Base-by-base conservation (phyloP, 2,329 filamentous ascomycete species). In the Colletotrichum higginsianum region DNA sequence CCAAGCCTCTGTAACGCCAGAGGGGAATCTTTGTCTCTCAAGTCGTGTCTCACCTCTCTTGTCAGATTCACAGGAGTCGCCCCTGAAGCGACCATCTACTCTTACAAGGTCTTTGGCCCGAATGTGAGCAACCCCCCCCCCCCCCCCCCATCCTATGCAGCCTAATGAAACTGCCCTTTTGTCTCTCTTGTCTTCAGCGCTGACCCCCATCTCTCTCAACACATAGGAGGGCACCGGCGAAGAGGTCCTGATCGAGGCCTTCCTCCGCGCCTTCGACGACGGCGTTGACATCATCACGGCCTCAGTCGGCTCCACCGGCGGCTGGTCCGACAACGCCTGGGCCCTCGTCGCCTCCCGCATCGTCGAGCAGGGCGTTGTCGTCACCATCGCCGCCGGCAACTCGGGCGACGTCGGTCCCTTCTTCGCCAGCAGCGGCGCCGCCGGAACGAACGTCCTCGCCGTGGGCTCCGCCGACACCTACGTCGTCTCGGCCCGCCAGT, bases 281-380 rank as follows among this genome's bases (percentile, higher is more conserved):
- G 71, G 68, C 56, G 71, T 73, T 56, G 71, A 73, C 50, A 66
- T 73, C 50, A 72, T 73, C 64, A 72, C 71, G 4, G 71, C 71
- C 42, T 67, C 62, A 4, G 68, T 73, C 30, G 68, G 67, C 23
- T 61, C 50, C 12, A 63, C 49, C 35, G 71, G 71, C 44, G 71
- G 68, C 64, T 84, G 82, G 74, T 75, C 75, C 23, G 79, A 83
- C 46, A 84, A 84, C 46, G 82, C 83, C 9, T 85, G 81, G 84
- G 83, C 84, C 2, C 74, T 82, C 1, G 76, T 86, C 2, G 80
- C 83, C 11, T 82, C 79, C 35, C 79, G 82, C 6, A 78, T 86
- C 49, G 84, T 84, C 26, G 75, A 78, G 21, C 72, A 77, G 66
- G 76, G 78, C 23, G 77, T 79, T 4, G 72, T 79, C 11, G 75